Evolutionary conservation across 768 basidiomycete genomes (phyloP).

Genomic region (Pleurotus tuber-regium): DNA sequence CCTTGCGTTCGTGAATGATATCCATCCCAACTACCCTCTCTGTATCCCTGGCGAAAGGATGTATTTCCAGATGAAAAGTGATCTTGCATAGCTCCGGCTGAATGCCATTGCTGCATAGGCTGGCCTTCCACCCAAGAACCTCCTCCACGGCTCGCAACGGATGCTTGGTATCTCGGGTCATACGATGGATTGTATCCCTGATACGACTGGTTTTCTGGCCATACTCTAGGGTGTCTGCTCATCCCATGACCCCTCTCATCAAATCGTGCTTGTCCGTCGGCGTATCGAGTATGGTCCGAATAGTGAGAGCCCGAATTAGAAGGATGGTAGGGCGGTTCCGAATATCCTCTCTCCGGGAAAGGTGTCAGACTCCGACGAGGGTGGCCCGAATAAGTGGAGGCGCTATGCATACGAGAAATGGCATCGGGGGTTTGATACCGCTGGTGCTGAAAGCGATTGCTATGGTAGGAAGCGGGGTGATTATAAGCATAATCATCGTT

Average conservation of each 20-base stretch:
- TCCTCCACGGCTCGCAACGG: neutral
- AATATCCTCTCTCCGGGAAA: neutral
- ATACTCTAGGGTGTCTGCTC: neutral
- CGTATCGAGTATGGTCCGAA: neutral
- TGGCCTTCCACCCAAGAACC: neutral
- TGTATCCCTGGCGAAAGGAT: neutral
- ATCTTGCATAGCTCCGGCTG: neutral
- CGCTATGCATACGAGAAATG: neutral
- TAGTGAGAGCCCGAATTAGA: neutral
- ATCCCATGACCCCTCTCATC: neutral
- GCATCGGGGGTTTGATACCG: neutral
- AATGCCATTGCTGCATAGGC: neutral
- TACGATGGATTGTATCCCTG: neutral
- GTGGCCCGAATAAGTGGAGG: neutral
- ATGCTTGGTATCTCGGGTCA: neutral
- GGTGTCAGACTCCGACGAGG: slow-evolving; percentile 1
- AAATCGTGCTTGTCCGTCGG: neutral
- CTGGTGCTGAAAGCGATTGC: neutral
- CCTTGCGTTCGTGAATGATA: neutral
- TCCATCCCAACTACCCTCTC: neutral
- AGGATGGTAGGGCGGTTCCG: neutral
- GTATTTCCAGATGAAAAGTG: neutral
- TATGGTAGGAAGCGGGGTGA: neutral
- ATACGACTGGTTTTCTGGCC: neutral
- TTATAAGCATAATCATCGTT: neutral